Evolutionary conservation across 139 green algal genomes (phyloP), one percentile per base, ranked within the genome.

Genomic region (Tetraselmis chui): DNA sequence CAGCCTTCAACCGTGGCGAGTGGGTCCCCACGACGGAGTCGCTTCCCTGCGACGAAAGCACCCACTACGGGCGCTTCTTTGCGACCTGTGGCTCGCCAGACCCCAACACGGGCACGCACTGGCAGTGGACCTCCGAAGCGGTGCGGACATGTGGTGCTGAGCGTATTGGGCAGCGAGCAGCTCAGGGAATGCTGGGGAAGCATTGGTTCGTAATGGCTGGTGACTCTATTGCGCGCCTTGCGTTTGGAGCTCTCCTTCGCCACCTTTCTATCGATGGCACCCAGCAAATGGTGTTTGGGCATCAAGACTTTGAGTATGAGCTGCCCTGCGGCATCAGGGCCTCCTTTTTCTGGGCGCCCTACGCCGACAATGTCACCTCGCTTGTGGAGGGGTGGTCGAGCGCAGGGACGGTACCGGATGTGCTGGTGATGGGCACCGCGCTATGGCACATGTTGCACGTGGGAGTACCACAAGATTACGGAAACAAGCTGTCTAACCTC

Each of bases 391-490:
- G 76, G 32, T 85, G 82, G 79, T 59, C 75, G 75, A 23, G 5
- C 30, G 32, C 2, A 11, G 28, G 28, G 1, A 24, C 32, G 79
- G 32, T 28, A 2, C 83, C 83, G 32, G 76, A 83, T 30, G 28
- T 59, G 2, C 26, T 86, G 25, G 79, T 86, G 22, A 32, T 84
- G 45, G 81, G 79, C 79, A 74, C 79, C 23, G 83, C 79, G 22
- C 76, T 86, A 30, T 86, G 83, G 83, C 83, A 86, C 59, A 86
- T 86, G 83, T 76, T 86, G 11, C 83, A 86, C 30, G 81, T 86
- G 26, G 29, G 28, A 1, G 75, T 75, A 58, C 28, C 79, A 2
- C 26, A 29, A 1, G 83, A 78, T 29, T 86, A 76, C 76, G n/a
- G 75, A 75, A 30, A 67, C 31, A 0, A 67, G 76, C 1, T 59